Conservation (phyloP, 2,329 filamentous ascomycete species). For the Aspergillus sojae region DNA sequence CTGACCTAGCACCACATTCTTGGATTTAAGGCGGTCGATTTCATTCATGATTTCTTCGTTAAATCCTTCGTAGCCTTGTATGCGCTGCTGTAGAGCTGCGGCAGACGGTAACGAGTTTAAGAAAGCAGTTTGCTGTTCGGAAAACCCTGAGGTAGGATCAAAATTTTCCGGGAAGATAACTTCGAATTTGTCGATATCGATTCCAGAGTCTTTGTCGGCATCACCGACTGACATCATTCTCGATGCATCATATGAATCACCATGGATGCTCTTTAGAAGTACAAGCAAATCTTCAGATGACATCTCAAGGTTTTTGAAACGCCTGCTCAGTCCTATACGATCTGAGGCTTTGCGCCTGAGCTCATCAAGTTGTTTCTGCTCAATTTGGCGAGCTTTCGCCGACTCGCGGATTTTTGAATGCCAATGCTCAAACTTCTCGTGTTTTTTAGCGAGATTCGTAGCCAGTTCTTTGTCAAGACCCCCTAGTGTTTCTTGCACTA, state of each 20-base stretch:
- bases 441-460: constrained; percentile 78
- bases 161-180: constrained; percentile 41
- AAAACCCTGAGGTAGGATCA: constrained; percentile 45
- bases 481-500: constrained; percentile 80
- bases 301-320: constrained; percentile 75
- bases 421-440: constrained; percentile 77
- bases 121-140: constrained; percentile 46
- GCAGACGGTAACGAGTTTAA: constrained; percentile 60
- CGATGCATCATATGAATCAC: constrained; percentile 47
- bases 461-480: constrained; percentile 80
- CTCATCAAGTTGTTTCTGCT: constrained; percentile 72
- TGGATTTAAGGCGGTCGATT: constrained; percentile 71
- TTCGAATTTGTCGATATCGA: constrained; percentile 40
- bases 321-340: constrained; percentile 66
- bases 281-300: constrained; percentile 72
- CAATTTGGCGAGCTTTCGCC: constrained; percentile 75
- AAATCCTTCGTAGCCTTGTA: constrained; percentile 70
- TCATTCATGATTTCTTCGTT: constrained; percentile 69
- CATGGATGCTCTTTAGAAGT: constrained; percentile 52
- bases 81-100: constrained; percentile 65
- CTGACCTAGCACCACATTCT: constrained; percentile 80
- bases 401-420: constrained; percentile 80
- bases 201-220: constrained; percentile 47
- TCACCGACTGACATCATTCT: constrained; percentile 52
- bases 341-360: constrained; percentile 67